Evolutionary conservation across 2,329 filamentous ascomycete species (phyloP), one percentile per base, ranked within the genome.

Genomic region (Rutstroemia sp.): DNA sequence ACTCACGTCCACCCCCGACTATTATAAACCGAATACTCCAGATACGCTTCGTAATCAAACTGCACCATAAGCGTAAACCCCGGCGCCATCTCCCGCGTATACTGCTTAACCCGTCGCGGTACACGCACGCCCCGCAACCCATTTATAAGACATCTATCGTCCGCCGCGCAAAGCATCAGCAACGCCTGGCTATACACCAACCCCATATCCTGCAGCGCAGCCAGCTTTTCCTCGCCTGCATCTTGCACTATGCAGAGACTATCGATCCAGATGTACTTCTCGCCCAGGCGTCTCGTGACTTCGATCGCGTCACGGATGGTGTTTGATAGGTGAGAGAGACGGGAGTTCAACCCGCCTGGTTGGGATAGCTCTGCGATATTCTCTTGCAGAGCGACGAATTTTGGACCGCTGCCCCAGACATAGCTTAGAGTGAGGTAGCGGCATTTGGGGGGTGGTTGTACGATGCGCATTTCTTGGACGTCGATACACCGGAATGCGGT

Each of bases 171-270:
- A 27, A 54, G 47, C 42, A 47, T 54, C 12, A 54, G 21, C 21
- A 46, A 30, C 19, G 51, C 51, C n/a, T 47, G 34, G 19, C 48
- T 54, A 27, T 52, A 40, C 14, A 57, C 40, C 21, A 36, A 39
- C 14, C 48, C 40, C 54, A 57, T 57, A n/a, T 57, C 30, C 27
- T 44, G 23, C 9, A 52, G 34, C 19, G 48, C 38, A 38, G 14
- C 52, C 27, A 51, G 25, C 3, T 51, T 44, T 17, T 51, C 40
- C n/a, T 45, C 47, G 10, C 21, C 19, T 8, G 27, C 54, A 40
- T 56, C 54, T 46, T 56, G 54, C 27, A 38, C 21, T n/a, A 56
- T 56, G 39, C 54, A 56, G 17, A 56, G 51, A 16, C 36, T 27
- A 40, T 56, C 54, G 44, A 56, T 39, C 48, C 54, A 56, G 19